These are phyloP conservation scores for Phytophthora niederhauseri DNA, from an alignment of 352 stramenopile species.

Conservation along the genomic window DNA sequence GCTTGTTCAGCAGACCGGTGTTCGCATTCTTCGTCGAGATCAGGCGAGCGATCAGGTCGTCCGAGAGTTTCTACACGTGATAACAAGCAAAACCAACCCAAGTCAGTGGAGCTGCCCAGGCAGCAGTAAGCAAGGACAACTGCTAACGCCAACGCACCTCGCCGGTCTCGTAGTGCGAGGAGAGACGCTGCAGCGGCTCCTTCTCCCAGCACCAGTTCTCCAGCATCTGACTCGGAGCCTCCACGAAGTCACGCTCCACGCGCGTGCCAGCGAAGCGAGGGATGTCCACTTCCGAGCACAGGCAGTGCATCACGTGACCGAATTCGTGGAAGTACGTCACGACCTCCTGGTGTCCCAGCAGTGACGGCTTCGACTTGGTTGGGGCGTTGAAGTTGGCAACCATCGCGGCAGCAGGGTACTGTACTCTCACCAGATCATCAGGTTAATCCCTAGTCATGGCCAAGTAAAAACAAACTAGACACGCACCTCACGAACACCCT, in stretches of 20 bases:
- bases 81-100: constrained; percentile 7
- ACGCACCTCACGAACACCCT: constrained; percentile 48
- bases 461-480: neutral
- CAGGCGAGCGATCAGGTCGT: constrained; percentile 79
- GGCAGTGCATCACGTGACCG: constrained; percentile 90
- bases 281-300: constrained; percentile 87
- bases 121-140: neutral
- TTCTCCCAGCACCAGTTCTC: constrained; percentile 94
- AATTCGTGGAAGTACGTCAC: constrained; percentile 93
- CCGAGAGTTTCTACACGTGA: constrained; percentile 73
- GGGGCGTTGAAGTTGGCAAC: constrained; percentile 91
- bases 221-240: constrained; percentile 92
- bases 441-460: constrained; percentile 3
- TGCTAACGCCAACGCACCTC: constrained; percentile 33
- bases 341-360: constrained; percentile 85
- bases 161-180: constrained; percentile 84
- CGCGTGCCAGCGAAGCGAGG: constrained; percentile 77
- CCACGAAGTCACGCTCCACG: constrained; percentile 89
- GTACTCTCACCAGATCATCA: constrained; percentile 24
- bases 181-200: constrained; percentile 81
- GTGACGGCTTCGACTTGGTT: constrained; percentile 77
- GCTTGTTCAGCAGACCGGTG: constrained; percentile 82
- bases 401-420: constrained; percentile 86
- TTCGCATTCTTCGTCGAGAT: constrained; percentile 90
- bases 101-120: constrained; percentile 1